phyloP scores from a whole-genome alignment of 129 eudicot genomes.

The Chrysanthemum seticuspe region DNA sequence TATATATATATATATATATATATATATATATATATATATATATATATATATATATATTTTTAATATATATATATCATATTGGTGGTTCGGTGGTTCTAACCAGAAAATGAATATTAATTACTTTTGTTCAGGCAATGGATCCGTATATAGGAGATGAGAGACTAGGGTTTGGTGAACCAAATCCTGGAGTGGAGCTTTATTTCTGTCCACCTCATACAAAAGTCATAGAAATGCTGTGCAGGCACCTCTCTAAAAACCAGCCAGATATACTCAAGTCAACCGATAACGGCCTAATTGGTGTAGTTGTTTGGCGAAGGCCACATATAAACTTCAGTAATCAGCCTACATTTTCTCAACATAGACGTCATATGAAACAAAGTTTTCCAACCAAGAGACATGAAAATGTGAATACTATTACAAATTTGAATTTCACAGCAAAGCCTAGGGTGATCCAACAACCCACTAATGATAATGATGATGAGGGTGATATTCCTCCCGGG shows the following conservation, averaged over 20 bases:
- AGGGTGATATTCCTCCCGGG: conserved; percentile 82
- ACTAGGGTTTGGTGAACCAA: conserved; percentile 81
- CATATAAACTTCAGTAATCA: conserved; percentile 47
- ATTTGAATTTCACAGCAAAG: conserved; percentile 31
- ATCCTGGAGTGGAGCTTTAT: conserved; percentile 70
- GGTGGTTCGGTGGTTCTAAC: conserved; percentile 3
- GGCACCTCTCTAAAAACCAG: conserved; percentile 45
- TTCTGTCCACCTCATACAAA: conserved; percentile 60
- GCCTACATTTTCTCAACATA: conserved; percentile 55
- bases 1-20: no score
- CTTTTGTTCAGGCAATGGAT: conserved; percentile 46
- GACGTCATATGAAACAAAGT: conserved; percentile 46
- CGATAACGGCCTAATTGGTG: conserved; percentile 78
- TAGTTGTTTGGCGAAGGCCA: conserved; percentile 86
- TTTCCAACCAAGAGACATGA: conserved; percentile 37
- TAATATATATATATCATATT: no score
- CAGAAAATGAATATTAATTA: neutral
- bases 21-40: no score
- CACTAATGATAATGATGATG: conserved; percentile 18
- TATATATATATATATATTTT: no score
- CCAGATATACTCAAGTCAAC: conserved; percentile 37
- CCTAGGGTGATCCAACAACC: neutral
- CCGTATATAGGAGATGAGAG: conserved; percentile 65
- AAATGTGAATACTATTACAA: conserved; percentile 35
- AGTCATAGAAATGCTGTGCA: conserved; percentile 57